Percentiles rank a stretch among this genome's conserved stretches.
phyloP scores from a whole-genome alignment of 176 grass and related monocot genomes.

The Carex pumila region DNA sequence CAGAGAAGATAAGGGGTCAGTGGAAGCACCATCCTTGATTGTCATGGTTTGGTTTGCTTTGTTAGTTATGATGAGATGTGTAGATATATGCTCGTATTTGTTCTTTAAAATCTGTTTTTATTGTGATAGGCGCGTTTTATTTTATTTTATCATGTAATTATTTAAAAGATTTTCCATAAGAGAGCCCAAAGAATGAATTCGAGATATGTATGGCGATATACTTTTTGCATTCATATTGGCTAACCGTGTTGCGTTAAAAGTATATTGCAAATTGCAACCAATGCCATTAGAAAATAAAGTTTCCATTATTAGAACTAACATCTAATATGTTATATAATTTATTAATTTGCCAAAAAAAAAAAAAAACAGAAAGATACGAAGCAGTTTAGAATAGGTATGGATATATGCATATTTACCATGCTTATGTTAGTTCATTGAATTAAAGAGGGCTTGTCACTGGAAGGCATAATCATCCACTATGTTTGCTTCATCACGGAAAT shows the following conservation, averaged over 20 bases:
- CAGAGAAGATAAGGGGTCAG: conserved; percentile 47
- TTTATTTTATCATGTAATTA: conserved; percentile 6
- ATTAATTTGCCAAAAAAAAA: no score
- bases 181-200: neutral
- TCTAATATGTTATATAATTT: neutral
- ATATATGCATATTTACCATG: neutral
- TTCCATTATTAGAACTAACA: neutral
- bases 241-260: neutral
- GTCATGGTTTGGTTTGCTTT: neutral
- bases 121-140: neutral
- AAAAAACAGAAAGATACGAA: neutral
- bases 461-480: neutral
- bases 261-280: neutral
- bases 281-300: neutral
- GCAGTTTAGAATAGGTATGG: neutral
- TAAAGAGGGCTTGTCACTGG: no score
- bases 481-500: neutral
- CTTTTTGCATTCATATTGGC: neutral
- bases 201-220: neutral
- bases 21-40: neutral
- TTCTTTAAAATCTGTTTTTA: neutral
- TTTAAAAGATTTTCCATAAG: neutral
- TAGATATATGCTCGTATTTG: neutral
- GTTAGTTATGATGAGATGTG: neutral
- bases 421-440: no score